Evolutionary conservation across 1,139 yeast genomes (phyloP).

Genomic region (Taiozyma sp.): DNA sequence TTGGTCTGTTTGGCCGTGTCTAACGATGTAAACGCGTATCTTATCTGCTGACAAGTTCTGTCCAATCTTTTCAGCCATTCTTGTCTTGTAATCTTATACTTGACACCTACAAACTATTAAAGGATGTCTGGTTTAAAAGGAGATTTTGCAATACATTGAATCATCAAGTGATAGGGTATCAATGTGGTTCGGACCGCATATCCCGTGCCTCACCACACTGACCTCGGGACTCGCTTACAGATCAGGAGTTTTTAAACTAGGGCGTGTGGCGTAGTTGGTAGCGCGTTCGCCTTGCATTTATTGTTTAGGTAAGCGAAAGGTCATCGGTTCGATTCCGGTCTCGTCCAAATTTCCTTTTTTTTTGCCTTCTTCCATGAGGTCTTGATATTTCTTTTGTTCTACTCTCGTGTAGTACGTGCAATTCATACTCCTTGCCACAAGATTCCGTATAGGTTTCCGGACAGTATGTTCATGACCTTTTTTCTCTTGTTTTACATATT

Average conservation of each 20-base stretch:
- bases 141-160: too few species aligned
- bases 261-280: constrained; percentile 18
- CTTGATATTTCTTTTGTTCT: neutral
- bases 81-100: too few species aligned
- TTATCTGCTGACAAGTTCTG: constrained; percentile 29
- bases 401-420: too few species aligned
- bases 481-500: too few species aligned
- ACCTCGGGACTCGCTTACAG: neutral
- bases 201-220: too few species aligned
- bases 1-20: constrained; percentile 81
- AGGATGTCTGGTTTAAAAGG: too few species aligned
- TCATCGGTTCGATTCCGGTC: constrained; percentile 17
- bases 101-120: too few species aligned
- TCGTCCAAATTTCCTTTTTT: constrained; percentile 5
- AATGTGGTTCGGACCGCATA: too few species aligned
- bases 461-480: too few species aligned
- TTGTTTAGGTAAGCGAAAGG: constrained; percentile 7
- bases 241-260: neutral
- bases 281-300: constrained; percentile 14
- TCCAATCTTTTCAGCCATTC: neutral
- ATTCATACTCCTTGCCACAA: too few species aligned
- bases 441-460: too few species aligned
- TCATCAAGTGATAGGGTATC: neutral
- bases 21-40: constrained; percentile 54
- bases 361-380: neutral